Conservation (phyloP, 495 filamentous ascomycete genomes). For the Aspergillus steynii region DNA sequence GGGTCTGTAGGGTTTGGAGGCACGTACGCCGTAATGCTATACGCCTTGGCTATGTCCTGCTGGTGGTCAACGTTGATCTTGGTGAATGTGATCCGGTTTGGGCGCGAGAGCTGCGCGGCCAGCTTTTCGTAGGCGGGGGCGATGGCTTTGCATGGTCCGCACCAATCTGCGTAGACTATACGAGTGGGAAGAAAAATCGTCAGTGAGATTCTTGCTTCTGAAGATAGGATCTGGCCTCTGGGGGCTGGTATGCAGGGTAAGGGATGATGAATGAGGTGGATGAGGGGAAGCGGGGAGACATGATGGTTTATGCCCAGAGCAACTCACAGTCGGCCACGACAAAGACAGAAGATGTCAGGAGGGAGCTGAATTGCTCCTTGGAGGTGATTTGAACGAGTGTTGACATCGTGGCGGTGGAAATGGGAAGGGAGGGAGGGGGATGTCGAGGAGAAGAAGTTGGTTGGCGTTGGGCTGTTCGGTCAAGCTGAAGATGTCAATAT, state of each 20-base stretch:
- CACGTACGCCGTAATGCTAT: slow-evolving; percentile 69
- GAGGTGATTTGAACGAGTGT: slow-evolving; percentile 71
- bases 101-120: slow-evolving; percentile 67
- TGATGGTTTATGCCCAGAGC: slow-evolving; percentile 7
- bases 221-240: no score
- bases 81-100: slow-evolving; percentile 75
- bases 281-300: slow-evolving; percentile 16
- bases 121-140: slow-evolving; percentile 84
- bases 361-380: slow-evolving; percentile 63
- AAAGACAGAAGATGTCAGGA: slow-evolving; percentile 67
- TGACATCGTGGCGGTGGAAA: slow-evolving; percentile 50
- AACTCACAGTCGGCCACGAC: slow-evolving; percentile 86
- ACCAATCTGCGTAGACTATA: slow-evolving; percentile 86
- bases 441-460: slow-evolving; percentile 16
- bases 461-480: slow-evolving; percentile 22
- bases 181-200: slow-evolving; percentile 19
- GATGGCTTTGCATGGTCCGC: slow-evolving; percentile 79
- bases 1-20: slow-evolving; percentile 6
- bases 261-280: slow-evolving; percentile 8
- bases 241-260: slow-evolving; percentile 10
- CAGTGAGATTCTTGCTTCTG: background rate
- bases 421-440: slow-evolving; percentile 10
- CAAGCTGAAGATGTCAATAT: slow-evolving; percentile 26
- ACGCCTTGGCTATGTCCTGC: slow-evolving; percentile 68
- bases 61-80: slow-evolving; percentile 84